Evolutionary conservation across 148 eudicot genomes (phyloP), one percentile per base, ranked within the genome.

Genomic region (Nepenthes gracilis): DNA sequence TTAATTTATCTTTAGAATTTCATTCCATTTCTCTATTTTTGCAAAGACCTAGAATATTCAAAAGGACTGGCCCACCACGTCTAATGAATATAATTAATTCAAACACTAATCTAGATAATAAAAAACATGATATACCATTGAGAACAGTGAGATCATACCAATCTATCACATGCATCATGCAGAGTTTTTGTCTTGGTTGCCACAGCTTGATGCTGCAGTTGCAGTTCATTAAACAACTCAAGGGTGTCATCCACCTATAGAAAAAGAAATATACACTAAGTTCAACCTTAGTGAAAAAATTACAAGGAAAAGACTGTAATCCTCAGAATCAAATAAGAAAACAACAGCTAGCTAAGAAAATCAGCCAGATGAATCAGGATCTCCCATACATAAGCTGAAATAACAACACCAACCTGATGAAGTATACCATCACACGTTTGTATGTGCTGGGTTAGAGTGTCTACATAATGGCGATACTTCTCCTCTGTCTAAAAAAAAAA

Each of bases 81-180:
- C 23, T 23, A 23, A 23, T 23, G 23, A 23, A 23, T 23, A 23
- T 23, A 23, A 23, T 23, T 23, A 23, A 23, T 23, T 23, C 23
- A 23, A 23, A 23, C 23, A 23, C 23, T 23, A 23, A 23, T 23
- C 23, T 23, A 23, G 23, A 23, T 23, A 23, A 23, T 23, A 23
- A 23, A 23, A 23, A 23, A 23, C 23, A 23, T 23, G 23, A 23
- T 23, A 23, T 23, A 23, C 23, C 23, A 23, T 23, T 23, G 23
- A 23, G 23, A 8, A 40, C 6, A 40, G 45, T 8, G 45, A 40
- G 45, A 60, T 32, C 77, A 63, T 58, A 93, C 98, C 98, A 93
- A 68, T 76, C 87, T 81, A 72, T 93, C 98, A 66, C 98, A 93
- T 78, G 98, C 98, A 76, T 88, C 98, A 63, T 89, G 98, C 61